phyloP scores from a whole-genome alignment of 2,329 filamentous ascomycete genomes.

The Drechslerella dactyloides region DNA sequence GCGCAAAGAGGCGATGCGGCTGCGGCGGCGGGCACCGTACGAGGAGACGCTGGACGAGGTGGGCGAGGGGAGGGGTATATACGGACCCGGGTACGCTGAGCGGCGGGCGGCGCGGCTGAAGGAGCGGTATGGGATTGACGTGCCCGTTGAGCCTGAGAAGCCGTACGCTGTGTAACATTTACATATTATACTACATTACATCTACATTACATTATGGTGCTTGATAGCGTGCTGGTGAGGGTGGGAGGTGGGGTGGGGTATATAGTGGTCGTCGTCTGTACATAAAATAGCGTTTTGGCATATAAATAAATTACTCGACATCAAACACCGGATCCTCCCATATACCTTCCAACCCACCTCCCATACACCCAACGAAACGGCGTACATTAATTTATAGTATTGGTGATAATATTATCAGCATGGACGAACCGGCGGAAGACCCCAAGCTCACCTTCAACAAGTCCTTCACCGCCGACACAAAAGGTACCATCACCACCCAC shows the following conservation, averaged over 20 bases:
- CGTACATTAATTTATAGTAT: too few species aligned
- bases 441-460: constrained; percentile 20
- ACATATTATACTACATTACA: too few species aligned
- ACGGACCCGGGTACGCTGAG: constrained; percentile 82
- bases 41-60: constrained; percentile 81
- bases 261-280: constrained; percentile 16
- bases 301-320: constrained; percentile 22
- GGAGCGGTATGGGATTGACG: constrained; percentile 86
- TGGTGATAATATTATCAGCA: too few species aligned
- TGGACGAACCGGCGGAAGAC: constrained; percentile 17
- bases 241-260: constrained; percentile 2
- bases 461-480: constrained; percentile 18
- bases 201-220: too few species aligned
- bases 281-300: constrained; percentile 5
- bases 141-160: constrained; percentile 63
- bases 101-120: constrained; percentile 79
- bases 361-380: too few species aligned
- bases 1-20: constrained; percentile 75
- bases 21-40: constrained; percentile 73
- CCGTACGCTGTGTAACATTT: constrained; percentile 58
- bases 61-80: constrained; percentile 89
- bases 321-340: constrained; percentile 13
- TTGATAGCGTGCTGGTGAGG: not conserved
- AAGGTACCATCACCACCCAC: too few species aligned
- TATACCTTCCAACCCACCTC: not conserved